phyloP scores from a whole-genome alignment of 768 basidiomycete species.

The Amanita fuliginea region DNA sequence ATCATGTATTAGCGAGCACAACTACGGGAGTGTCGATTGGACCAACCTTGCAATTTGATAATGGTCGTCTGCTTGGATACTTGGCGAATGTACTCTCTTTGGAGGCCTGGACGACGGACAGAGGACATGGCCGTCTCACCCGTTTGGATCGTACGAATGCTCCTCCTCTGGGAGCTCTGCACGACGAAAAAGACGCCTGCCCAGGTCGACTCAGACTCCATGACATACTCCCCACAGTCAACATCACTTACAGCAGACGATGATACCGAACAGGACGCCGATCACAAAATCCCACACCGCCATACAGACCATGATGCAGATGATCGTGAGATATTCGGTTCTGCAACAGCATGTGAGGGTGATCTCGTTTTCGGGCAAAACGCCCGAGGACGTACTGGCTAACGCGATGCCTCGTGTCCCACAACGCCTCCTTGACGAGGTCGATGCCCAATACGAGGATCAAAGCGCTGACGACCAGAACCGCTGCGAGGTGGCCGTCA shows the following conservation, averaged over 20 bases:
- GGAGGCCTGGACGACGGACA: constrained; percentile 79
- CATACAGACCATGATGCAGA: constrained; percentile 87
- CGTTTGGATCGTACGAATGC: constrained; percentile 75
- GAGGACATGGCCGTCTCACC: constrained; percentile 84
- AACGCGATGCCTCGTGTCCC: constrained; percentile 89
- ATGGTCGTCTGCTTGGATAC: constrained; percentile 88
- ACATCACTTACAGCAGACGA: constrained; percentile 64
- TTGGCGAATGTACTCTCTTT: constrained; percentile 84
- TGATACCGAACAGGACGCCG: constrained; percentile 86
- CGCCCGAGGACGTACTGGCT: constrained; percentile 38
- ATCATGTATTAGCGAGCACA: too few relatives aligned
- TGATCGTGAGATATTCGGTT: constrained; percentile 73
- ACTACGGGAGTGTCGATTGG: too few relatives aligned
- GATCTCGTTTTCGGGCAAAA: neutral
- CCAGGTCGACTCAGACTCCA: neutral
- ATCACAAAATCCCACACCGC: constrained; percentile 91
- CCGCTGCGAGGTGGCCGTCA: constrained; percentile 35
- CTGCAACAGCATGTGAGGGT: constrained; percentile 18
- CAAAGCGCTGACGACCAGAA: constrained; percentile 83
- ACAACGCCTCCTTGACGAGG: constrained; percentile 88
- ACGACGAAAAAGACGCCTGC: constrained; percentile 93
- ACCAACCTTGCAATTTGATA: constrained; percentile 66
- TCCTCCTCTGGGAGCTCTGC: constrained; percentile 77
- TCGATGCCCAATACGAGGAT: constrained; percentile 95
- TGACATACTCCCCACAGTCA: neutral